Base-by-base conservation (phyloP, 345 rosid species). In the Salix suchowensis region DNA sequence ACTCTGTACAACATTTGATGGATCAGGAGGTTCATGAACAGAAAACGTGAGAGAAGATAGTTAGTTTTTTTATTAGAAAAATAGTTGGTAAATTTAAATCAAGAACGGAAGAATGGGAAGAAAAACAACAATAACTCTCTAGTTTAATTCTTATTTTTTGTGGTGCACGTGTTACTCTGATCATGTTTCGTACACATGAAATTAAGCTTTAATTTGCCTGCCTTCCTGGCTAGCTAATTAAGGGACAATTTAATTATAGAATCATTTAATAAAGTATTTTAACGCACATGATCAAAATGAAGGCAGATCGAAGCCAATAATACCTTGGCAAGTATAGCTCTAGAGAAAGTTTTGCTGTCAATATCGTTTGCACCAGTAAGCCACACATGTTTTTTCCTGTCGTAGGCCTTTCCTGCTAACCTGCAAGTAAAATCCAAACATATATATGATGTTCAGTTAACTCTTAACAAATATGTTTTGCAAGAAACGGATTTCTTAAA, bases 241-340 rank as follows among this genome's bases (percentile, higher is more conserved):
- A 42, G 13, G 14, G 46, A 42, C 46, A 2, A 11, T 10, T 10
- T 40, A 40, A 10, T 40, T 2, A 40, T 40, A 40, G 46, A 40
- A 40, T 12, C 46, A 11, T 39, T 40, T 40, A 9, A 40, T 40
- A 0, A 52, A 32, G 36, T 24, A 7, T 3, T 18, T 0, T 11
- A 6, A 13, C 0, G 3, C 12, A 11, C 7, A 50, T 16, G 26
- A 19, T 44, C 16, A n/a, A 61, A 60, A 18, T 4, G 39, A 55
- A 30, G 24, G 16, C 6, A 18, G 7, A 42, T 42, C 46, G 46
- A 34, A 30, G 16, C n/a, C 54, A 37, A 5, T 37, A 12, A 39
- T 83, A 96, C 99, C 97, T 92, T 94, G 55, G 99, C 99, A 15
- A 94, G 94, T 80, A 96, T 94, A 50, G 98, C 96, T 87, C 99